A percentile compares a stretch with the other conserved stretches of the same genome.
Conservation (phyloP, 2,329 filamentous ascomycete genomes). For the Paecilomyces formosus region DNA sequence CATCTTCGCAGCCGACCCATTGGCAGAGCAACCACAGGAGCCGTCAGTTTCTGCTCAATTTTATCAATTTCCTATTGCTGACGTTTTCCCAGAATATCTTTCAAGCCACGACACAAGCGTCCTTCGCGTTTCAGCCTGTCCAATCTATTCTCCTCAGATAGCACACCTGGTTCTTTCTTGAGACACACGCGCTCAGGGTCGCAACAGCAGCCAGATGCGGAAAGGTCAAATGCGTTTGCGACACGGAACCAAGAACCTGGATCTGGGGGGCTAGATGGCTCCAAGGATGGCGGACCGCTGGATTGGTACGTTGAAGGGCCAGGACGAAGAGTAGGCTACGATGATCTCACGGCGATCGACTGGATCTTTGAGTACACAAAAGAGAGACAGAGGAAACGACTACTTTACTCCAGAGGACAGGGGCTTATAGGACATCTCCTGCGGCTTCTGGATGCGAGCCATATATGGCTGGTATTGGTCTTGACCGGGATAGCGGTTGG, state of each 20-base stretch:
- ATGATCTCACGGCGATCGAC: slow-evolving; percentile 94
- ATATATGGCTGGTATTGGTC: slow-evolving; percentile 86
- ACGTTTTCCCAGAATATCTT: slow-evolving; percentile 25
- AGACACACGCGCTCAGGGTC: slow-evolving; percentile 13
- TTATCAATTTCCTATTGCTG: slow-evolving; percentile 2
- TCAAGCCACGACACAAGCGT: slow-evolving; percentile 37
- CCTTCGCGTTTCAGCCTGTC: slow-evolving; percentile 32
- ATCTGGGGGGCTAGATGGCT: slow-evolving; percentile 17
- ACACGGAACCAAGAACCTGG: slow-evolving; percentile 12
- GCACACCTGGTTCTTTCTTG: slow-evolving; percentile 16
- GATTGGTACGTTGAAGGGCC: slow-evolving; percentile 92
- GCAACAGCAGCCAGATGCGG: slow-evolving; percentile 19
- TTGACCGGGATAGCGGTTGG: slow-evolving; percentile 79
- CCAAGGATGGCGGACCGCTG: slow-evolving; percentile 34
- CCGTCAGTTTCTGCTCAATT: slow-evolving; percentile 5
- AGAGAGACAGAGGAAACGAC: slow-evolving; percentile 79
- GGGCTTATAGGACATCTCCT: slow-evolving; percentile 67
- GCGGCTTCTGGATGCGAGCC: slow-evolving; percentile 72
- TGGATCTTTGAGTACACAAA: slow-evolving; percentile 99
- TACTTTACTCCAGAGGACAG: slow-evolving; percentile 60
- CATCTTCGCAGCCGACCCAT: slow-evolving; percentile 15
- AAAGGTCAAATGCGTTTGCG: slow-evolving; percentile 18
- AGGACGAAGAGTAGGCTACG: slow-evolving; percentile 84
- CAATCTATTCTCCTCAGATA: slow-evolving; percentile 28
- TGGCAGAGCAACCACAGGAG: slow-evolving; percentile 24